Evolutionary conservation across 768 basidiomycete genomes (phyloP).

Genomic region (Boletus speciosus): DNA sequence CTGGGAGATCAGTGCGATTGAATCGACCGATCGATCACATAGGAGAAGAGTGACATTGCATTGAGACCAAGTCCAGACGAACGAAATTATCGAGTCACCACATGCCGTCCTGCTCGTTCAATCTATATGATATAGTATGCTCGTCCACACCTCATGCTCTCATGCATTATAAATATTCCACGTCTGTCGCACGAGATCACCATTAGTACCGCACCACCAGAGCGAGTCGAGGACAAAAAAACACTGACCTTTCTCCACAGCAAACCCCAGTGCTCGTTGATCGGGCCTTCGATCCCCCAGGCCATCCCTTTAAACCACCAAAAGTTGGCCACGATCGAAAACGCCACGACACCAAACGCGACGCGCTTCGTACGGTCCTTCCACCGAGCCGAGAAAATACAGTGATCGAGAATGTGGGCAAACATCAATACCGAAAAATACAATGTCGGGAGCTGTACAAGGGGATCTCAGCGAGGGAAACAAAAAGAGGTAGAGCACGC

Average conservation of each 20-base stretch:
- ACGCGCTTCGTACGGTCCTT: conserved; percentile 64
- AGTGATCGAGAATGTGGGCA: conserved; percentile 88
- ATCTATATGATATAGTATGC: neutral
- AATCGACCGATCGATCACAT: no score
- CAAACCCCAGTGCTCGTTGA: conserved; percentile 75
- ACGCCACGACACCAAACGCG: conserved; percentile 61
- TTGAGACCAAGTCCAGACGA: neutral
- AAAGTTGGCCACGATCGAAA: conserved; percentile 69
- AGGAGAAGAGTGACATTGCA: no score
- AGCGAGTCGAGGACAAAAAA: neutral
- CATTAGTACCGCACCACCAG: conserved; percentile 3
- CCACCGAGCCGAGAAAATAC: conserved; percentile 78
- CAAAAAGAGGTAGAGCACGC: conserved; percentile 28
- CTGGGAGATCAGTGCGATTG: no score
- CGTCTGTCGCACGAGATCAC: conserved; percentile 8
- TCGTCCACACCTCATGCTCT: neutral
- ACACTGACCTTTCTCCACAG: conserved; percentile 64
- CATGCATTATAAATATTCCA: conserved; percentile 33
- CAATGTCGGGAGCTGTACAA: conserved; percentile 79
- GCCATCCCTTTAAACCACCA: conserved; percentile 94
- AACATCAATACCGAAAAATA: conserved; percentile 95
- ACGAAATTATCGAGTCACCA: neutral
- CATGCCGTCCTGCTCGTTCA: neutral
- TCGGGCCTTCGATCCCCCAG: conserved; percentile 88
- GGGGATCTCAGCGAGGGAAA: neutral